phyloP scores from a whole-genome alignment of 495 filamentous ascomycete genomes.

The Neurospora sp. region DNA sequence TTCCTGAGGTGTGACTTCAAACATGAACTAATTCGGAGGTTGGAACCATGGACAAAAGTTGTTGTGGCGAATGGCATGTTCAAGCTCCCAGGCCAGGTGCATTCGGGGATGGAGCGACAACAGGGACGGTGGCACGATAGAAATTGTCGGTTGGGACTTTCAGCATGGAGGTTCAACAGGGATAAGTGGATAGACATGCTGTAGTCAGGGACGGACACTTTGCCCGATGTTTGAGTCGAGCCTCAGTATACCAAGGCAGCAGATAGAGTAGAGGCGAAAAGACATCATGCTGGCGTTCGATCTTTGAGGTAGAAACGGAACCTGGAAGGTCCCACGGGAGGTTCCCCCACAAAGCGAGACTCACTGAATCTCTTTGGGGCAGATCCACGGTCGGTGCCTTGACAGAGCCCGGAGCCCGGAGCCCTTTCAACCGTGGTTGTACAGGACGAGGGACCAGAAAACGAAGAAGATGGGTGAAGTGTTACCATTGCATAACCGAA shows the following conservation, averaged over 20 bases:
- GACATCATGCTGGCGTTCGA: neutral
- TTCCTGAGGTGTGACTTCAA: neutral
- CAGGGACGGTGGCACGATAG: rapidly evolving
- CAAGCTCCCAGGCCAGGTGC: neutral
- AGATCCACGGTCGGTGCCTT: neutral
- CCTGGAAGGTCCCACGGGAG: neutral
- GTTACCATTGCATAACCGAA: neutral
- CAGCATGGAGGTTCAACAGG: neutral
- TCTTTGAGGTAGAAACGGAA: rapidly evolving
- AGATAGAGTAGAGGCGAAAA: neutral
- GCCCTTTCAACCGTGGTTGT: neutral
- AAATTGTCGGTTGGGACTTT: neutral
- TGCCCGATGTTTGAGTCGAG: too few species aligned
- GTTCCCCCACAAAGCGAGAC: neutral
- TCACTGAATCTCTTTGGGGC: neutral
- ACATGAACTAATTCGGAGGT: neutral
- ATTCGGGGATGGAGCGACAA: neutral
- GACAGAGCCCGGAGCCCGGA: neutral
- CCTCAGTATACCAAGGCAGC: neutral
- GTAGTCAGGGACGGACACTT: rapidly evolving
- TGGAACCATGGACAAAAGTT: neutral
- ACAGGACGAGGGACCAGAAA: neutral
- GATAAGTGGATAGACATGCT: neutral
- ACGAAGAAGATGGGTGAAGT: neutral
- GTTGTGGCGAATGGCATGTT: neutral